Evolutionary conservation across 2,329 filamentous ascomycete genomes (phyloP), one percentile per base, ranked within the genome.

Genomic region (Curvularia lunata): DNA sequence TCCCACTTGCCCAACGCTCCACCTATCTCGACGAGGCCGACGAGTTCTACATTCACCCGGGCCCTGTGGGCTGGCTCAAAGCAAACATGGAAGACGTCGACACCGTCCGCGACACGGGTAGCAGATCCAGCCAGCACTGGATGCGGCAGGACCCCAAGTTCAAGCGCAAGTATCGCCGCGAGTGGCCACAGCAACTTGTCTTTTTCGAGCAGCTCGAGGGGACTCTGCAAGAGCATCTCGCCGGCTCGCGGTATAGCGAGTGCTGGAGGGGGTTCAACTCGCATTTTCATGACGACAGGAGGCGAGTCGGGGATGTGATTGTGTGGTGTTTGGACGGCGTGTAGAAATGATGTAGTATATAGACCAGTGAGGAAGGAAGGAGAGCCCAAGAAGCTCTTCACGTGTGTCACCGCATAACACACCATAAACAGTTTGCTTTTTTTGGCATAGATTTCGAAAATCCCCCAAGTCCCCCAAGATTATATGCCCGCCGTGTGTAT

Each of bases 1-100:
- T 92, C 0, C 81, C 83, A 25, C 81, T 84, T 0, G 75, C 79
- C 7, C 84, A 91, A 72, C 86, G 93, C 41, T 81, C 79, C 1
- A 71, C 72, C 1, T 99, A 99, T 77, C 80, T 89, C 16, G 93
- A 97, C 74, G 94, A 99, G 80, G 93, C 92, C 7, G 93, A 97
- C 74, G 84, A 88, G 43, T 99, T 99, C 80, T 98, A 97, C 77
- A 84, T 81, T 9, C 76, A 90, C 59, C 86, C 88, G 10, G 74
- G 73, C 7, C 73, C 74, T 1, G 56, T 40, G 3, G 52, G 48
- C 1, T 82, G 80, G 81, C 58, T 82, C n/a, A 53, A 68, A 0
- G 59, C 62, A 5, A 75, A 82, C 48, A 81, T 83, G 81, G 66
- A 74, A 48, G 59, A 69, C 32, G 46, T 70, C 10, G 55, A 67